Conservation (phyloP, 2,329 filamentous ascomycete genomes). For the Trichoderma sp. region DNA sequence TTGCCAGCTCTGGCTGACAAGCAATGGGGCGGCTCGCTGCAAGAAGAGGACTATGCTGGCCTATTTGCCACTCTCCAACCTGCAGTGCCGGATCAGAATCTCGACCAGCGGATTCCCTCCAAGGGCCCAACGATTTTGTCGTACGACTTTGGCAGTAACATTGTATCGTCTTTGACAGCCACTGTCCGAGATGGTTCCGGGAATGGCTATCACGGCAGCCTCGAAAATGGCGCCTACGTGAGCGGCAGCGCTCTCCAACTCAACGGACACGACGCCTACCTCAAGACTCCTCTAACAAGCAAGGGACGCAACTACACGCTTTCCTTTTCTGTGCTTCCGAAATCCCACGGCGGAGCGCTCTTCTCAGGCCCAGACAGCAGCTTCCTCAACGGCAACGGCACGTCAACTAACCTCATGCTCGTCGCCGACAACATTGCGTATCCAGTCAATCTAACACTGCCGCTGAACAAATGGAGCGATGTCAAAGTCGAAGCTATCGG, state of each 20-base stretch:
- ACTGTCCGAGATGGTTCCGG: constrained; percentile 31
- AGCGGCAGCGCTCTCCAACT: constrained; percentile 39
- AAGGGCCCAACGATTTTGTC: constrained; percentile 31
- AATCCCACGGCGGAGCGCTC: constrained; percentile 25
- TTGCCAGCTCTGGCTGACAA: constrained; percentile 35
- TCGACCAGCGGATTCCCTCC: constrained; percentile 32
- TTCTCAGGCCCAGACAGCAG: constrained; percentile 29
- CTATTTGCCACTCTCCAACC: constrained; percentile 33
- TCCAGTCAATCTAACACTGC: constrained; percentile 27
- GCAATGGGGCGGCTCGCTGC: constrained; percentile 35
- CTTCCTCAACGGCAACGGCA: constrained; percentile 27
- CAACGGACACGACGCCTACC: constrained; percentile 41
- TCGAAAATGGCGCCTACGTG: constrained; percentile 38
- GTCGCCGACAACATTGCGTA: constrained; percentile 27
- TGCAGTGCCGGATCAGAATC: constrained; percentile 33
- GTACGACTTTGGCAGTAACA: constrained; percentile 33
- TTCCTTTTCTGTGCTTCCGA: constrained; percentile 45
- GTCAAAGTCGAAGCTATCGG: constrained; percentile 28
- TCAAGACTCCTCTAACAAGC: constrained; percentile 53
- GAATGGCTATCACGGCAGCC: constrained; percentile 31
- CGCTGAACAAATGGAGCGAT: constrained; percentile 29
- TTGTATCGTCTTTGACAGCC: constrained; percentile 33
- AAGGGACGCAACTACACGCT: constrained; percentile 63
- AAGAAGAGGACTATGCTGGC: constrained; percentile 26
- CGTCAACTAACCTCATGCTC: constrained; percentile 27